phyloP scores from a whole-genome alignment of 371 early-diverging fungal species.

The Dichotomocladium elegans region DNA sequence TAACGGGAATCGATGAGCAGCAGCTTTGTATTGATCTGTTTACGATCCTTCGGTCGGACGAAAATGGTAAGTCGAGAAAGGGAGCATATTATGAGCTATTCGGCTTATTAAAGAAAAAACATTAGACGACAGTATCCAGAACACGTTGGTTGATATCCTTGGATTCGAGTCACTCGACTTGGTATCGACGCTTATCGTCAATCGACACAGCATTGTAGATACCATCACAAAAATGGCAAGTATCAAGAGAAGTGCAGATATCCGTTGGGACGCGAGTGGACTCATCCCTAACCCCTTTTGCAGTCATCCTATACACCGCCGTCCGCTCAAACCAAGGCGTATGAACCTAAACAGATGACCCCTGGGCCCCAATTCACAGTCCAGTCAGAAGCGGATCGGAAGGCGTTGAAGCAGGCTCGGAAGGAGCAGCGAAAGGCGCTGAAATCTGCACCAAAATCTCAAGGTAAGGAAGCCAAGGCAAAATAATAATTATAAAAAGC shows the following conservation, averaged over 20 bases:
- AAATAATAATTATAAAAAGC: too few relatives aligned
- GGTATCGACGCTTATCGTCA: conserved; percentile 47
- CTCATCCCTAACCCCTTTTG: too few relatives aligned
- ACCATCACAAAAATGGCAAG: conserved; percentile 48
- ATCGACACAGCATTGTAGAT: conserved; percentile 45
- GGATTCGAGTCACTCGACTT: conserved; percentile 75
- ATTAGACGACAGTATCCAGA: conserved; percentile 61
- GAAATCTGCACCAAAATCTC: conserved; percentile 20
- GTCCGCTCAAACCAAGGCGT: not conserved
- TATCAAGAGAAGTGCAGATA: too few relatives aligned
- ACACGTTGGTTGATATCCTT: conserved; percentile 66
- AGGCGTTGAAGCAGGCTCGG: conserved; percentile 55
- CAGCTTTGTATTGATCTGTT: conserved; percentile 53
- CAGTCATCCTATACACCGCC: not conserved
- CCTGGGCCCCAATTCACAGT: conserved; percentile 67
- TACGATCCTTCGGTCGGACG: conserved; percentile 50
- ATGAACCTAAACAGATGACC: not conserved
- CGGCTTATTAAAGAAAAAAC: not conserved
- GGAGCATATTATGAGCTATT: not conserved
- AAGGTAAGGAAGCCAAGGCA: conserved; percentile 12
- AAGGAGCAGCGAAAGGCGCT: conserved; percentile 69
- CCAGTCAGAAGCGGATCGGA: conserved; percentile 68
- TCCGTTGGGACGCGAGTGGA: too few relatives aligned
- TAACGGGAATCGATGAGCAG: conserved; percentile 22
- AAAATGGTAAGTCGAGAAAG: conserved; percentile 21